phyloP scores from a whole-genome alignment of 1,139 yeast species.

The Blastobotrys petasosporus region DNA sequence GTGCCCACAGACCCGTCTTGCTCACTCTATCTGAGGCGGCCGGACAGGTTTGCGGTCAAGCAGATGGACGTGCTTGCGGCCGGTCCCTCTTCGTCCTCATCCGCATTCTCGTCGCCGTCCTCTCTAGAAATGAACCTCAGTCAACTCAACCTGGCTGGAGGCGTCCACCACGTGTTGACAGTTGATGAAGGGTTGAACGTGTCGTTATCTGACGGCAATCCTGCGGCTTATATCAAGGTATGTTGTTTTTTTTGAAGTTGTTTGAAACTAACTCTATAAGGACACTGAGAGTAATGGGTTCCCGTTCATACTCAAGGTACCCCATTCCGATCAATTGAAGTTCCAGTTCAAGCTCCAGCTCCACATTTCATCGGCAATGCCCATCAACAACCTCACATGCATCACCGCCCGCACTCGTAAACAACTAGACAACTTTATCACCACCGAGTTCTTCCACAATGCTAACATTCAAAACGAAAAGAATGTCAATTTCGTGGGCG shows the following conservation, averaged over 20 bases:
- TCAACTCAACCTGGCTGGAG: background rate
- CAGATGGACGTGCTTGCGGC: constrained; percentile 15
- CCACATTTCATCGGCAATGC: background rate
- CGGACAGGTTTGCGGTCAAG: constrained; percentile 21
- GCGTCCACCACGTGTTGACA: background rate
- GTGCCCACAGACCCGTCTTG: constrained; percentile 20
- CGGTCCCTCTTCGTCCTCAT: background rate
- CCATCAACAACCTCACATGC: constrained; percentile 31
- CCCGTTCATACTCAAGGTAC: constrained; percentile 22
- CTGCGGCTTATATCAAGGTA: constrained; percentile 19
- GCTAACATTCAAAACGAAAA: constrained; percentile 39
- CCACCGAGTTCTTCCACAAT: constrained; percentile 36
- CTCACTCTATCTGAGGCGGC: constrained; percentile 20
- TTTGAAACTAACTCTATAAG: constrained; percentile 5
- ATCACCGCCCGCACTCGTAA: constrained; percentile 29
- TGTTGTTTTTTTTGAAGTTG: background rate
- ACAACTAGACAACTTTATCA: constrained; percentile 32
- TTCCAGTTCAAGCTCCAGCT: constrained; percentile 21
- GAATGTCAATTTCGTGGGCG: constrained; percentile 37
- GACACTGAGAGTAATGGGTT: constrained; percentile 7
- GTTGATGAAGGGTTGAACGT: constrained; percentile 7
- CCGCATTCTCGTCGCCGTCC: too few relatives aligned
- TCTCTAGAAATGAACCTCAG: background rate
- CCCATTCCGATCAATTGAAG: constrained; percentile 13
- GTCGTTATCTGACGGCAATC: constrained; percentile 4